Base-by-base conservation (phyloP, 2,329 filamentous ascomycete species). In the Aspergillus vadensis region DNA sequence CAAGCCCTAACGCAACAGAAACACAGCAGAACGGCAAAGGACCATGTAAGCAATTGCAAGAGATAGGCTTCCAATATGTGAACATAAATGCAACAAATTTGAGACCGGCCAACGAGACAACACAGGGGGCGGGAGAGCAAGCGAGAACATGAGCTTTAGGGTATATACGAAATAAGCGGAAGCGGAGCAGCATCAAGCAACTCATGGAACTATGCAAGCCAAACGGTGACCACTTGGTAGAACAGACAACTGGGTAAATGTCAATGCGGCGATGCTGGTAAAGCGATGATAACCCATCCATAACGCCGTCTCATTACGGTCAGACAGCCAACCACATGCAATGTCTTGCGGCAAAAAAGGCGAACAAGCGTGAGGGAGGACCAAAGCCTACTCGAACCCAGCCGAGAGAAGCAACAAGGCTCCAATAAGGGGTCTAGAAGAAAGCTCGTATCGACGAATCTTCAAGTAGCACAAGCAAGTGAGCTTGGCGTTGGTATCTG, bases 271-370 rank as follows among this genome's bases (percentile, higher is more conserved):
- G 49, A 48, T 36, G 57, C 60, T 62, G 41, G 39, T 19, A 55
- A 62, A 60, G 52, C n/a, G 61, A 32, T 55, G 55, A 47, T 47
- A 38, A 55, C 63, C 51, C 17, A 59, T 57, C 55, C 61, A 54
- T 52, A 65, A 64, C 61, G 59, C 61, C 63, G 54, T 64, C 55
- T 55, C 59, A 59, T 58, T 51, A 57, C 57, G 44, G 60, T 25
- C 44, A 63, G 23, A 39, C 53, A 39, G 54, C 43, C 43, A 38
- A 58, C 21, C 43, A 52, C 36, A 52, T 53, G 52, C 36, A 47
- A 21, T 43, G 41, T 49, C 57, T 57, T 50, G 43, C 50, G 57
- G 44, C 57, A 32, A 19, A 30, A 44, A 23, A 19, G n/a, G 10
- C 23, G 21, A 30, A 48, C 44, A 27, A 14, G 44, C 44, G 14